A percentile compares a stretch with the other conserved stretches of the same genome.
Conservation (phyloP, 352 stramenopile species). For the Thalassiosira hispida region DNA sequence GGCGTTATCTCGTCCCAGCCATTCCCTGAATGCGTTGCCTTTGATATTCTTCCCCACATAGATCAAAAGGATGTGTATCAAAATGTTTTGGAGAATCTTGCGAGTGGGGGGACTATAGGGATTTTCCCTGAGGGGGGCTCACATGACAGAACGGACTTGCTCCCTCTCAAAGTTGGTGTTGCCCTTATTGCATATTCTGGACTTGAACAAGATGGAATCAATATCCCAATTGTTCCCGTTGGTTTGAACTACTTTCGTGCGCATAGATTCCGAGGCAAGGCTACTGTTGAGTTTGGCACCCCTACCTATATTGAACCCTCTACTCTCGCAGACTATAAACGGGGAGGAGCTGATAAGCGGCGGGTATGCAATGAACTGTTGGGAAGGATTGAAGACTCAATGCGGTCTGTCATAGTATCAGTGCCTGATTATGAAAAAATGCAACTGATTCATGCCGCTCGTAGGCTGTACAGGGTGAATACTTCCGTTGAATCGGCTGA, state of each 20-base stretch:
- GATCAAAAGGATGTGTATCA: constrained; percentile 79
- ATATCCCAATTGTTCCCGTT: constrained; percentile 94
- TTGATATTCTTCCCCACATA: constrained; percentile 78
- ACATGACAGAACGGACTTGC: constrained; percentile 96
- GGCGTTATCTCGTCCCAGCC: constrained; percentile 34
- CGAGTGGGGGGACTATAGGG: constrained; percentile 66
- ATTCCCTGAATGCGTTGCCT: constrained; percentile 46
- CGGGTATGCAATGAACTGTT: constrained; percentile 85
- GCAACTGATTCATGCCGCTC: constrained; percentile 94
- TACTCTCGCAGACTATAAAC: constrained; percentile 71
- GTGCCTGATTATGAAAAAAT: constrained; percentile 96
- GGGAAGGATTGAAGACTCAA: constrained; percentile 72
- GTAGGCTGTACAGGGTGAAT: constrained; percentile 89
- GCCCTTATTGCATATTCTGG: constrained; percentile 97
- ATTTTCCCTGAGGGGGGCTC: constrained; percentile 98
- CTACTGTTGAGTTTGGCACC: constrained; percentile 95
- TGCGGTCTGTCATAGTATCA: constrained; percentile 93
- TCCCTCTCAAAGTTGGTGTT: constrained; percentile 97
- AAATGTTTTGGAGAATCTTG: constrained; percentile 78
- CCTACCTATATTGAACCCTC: constrained; percentile 88
- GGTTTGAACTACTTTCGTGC: constrained; percentile 98
- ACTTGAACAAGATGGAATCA: constrained; percentile 96
- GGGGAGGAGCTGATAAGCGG: constrained; percentile 64
- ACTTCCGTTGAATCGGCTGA: constrained; percentile 39
- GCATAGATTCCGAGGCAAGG: constrained; percentile 94